Evolutionary conservation across 2,329 filamentous ascomycete genomes (phyloP), one percentile per base, ranked within the genome.

Genomic region (Magnaporthales sp.): DNA sequence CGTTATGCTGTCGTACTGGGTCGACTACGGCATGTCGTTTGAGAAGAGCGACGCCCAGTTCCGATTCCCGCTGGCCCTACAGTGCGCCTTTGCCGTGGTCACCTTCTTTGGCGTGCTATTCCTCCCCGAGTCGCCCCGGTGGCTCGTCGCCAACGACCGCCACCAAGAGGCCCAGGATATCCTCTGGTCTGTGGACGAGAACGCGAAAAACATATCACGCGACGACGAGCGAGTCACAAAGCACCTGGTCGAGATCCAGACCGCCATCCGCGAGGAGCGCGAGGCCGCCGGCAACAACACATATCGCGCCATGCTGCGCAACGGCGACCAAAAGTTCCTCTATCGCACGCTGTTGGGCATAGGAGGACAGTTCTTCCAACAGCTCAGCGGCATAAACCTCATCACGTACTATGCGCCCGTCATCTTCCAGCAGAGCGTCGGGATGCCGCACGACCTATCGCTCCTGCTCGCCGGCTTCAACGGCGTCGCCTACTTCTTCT

Each of bases 261-360:
- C 24, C 10, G 87, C 84, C 1, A 86, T 91, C 68, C 80, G 82
- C 24, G 26, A 31, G 10, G 56, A 32, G 9, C 65, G 30, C 27
- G 62, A 32, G 38, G 61, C 58, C 56, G 29, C 29, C 26, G 51
- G 58, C 30, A 31, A 24, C 65, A 66, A 90, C 75, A 86, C 89
- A 72, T 84, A 88, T 77, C 83, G 87, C 8, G 81, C 88, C 38
- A 87, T 89, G 81, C 70, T 89, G 66, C 80, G 3, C 80, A 83
- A 0, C 82, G 66, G 63, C 61, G 32, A 63, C 7, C 60, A 54
- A 11, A 61, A 58, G 61, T 26, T 46, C 19, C 46, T 60, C 3
- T 62, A 61, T 15, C 58, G 67, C 19, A 30, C 66, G 4, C 32
- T 68, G 1, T 27, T 68, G 11, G 31, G 54, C 4, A 61, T 62